phyloP scores from a whole-genome alignment of 345 rosid genomes.

The Murraya koenigii region DNA sequence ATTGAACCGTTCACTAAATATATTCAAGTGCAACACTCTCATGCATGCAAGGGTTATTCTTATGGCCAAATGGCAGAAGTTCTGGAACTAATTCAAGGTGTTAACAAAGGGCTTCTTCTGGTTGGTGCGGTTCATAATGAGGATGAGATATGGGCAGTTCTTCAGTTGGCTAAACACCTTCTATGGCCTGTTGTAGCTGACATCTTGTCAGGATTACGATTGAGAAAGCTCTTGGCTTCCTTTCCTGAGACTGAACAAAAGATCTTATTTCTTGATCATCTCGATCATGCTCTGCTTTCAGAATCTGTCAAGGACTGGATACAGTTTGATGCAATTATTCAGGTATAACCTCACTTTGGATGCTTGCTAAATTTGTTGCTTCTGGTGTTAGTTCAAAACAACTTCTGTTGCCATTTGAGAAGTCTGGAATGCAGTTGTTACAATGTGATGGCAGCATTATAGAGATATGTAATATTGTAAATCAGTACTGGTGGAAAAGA shows the following conservation, averaged over 20 bases:
- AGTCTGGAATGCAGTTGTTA: not conserved
- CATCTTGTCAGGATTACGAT: slow-evolving; percentile 83
- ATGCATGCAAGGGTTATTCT: slow-evolving; percentile 24
- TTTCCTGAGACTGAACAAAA: slow-evolving; percentile 45
- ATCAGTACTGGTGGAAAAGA: slow-evolving; percentile 1
- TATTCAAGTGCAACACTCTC: slow-evolving; percentile 45
- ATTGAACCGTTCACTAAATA: slow-evolving; percentile 80
- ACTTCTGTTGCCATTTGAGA: not conserved
- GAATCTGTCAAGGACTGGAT: slow-evolving; percentile 56
- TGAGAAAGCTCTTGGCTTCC: slow-evolving; percentile 58
- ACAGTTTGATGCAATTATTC: slow-evolving; percentile 68
- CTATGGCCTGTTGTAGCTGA: slow-evolving; percentile 90
- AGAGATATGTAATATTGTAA: not conserved
- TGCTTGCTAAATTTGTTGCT: slow-evolving; percentile 10
- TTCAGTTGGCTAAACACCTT: slow-evolving; percentile 80
- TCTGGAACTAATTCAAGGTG: slow-evolving; percentile 46
- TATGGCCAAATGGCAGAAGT: slow-evolving; percentile 47
- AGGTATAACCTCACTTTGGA: slow-evolving; percentile 46
- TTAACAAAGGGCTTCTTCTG: slow-evolving; percentile 64
- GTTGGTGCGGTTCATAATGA: slow-evolving; percentile 66
- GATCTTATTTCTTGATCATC: slow-evolving; percentile 66
- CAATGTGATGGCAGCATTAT: not conserved
- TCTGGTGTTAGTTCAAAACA: not conserved
- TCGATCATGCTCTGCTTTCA: slow-evolving; percentile 83
- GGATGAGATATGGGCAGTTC: slow-evolving; percentile 92